phyloP scores from a whole-genome alignment of 2,329 filamentous ascomycete genomes.

The Exophiala viscosa region DNA sequence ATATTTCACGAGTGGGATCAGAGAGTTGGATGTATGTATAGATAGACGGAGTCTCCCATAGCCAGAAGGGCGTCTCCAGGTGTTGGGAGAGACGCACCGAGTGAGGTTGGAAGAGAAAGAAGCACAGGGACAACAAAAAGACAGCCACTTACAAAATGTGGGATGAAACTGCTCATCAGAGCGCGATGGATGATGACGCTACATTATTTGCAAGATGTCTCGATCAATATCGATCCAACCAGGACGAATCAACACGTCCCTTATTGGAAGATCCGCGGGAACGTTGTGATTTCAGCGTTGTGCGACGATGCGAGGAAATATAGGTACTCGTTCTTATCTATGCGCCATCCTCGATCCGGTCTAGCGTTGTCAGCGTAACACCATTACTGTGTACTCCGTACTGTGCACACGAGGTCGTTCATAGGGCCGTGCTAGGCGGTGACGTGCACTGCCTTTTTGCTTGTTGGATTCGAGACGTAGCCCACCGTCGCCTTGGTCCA shows the following conservation, averaged over 20 bases:
- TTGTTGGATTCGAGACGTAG: too few relatives aligned
- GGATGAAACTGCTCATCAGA: background rate
- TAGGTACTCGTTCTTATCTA: background rate
- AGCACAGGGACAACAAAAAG: background rate
- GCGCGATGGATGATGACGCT: constrained; percentile 2
- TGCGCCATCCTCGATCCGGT: background rate
- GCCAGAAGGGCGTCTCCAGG: background rate
- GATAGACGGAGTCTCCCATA: background rate
- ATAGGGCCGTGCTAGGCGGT: too few relatives aligned
- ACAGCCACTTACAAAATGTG: background rate
- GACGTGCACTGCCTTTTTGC: too few relatives aligned
- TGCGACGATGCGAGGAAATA: constrained; percentile 2
- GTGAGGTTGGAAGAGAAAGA: background rate
- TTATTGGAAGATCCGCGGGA: background rate
- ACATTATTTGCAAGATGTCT: constrained; percentile 1
- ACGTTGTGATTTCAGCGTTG: background rate
- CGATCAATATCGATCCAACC: background rate
- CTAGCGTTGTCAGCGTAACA: background rate
- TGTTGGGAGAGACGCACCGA: background rate
- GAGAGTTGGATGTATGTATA: background rate
- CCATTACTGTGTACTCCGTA: background rate
- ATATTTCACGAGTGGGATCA: constrained; percentile 1
- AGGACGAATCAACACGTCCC: background rate
- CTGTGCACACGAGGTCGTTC: too few relatives aligned
- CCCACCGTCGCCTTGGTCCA: too few relatives aligned